Conservation (phyloP, 331 rosid genomes). For the Prunus yedoensis region DNA sequence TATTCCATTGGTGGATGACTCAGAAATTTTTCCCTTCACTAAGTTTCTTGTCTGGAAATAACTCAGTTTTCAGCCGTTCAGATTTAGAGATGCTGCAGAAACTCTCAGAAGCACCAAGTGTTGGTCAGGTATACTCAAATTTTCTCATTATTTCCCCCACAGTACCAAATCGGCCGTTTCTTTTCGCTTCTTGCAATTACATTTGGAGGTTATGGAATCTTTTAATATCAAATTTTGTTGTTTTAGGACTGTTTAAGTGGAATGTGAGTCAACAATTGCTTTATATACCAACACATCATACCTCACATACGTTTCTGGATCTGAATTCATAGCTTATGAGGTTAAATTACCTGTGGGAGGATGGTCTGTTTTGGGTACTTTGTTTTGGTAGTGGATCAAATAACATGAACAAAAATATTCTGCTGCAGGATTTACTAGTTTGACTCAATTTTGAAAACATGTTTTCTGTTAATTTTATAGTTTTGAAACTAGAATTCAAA, state of each 20-base stretch:
- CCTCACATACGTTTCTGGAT: too few relatives aligned
- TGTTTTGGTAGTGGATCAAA: background rate
- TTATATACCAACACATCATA: background rate
- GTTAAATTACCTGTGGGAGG: background rate
- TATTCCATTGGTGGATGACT: conserved; percentile 77
- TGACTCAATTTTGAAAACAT: background rate
- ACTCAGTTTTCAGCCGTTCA: conserved; percentile 18
- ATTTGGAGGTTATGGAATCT: background rate
- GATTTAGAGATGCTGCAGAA: conserved; percentile 48
- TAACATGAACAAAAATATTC: background rate
- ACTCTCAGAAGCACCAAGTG: conserved; percentile 28
- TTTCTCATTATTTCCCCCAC: background rate
- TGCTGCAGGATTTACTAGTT: background rate
- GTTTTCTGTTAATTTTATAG: background rate
- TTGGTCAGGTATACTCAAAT: conserved; percentile 41
- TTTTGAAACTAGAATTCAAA: background rate
- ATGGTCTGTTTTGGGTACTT: background rate
- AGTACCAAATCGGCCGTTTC: background rate
- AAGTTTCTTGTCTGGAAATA: conserved; percentile 16
- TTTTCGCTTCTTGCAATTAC: background rate
- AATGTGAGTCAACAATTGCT: background rate
- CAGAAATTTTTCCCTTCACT: conserved; percentile 69
- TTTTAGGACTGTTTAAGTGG: background rate
- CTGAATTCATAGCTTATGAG: background rate
- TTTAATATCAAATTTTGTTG: background rate